These are phyloP conservation scores for Beauveria asiatica DNA, from an alignment of 2,329 filamentous ascomycete genomes.

Conservation along the genomic window DNA sequence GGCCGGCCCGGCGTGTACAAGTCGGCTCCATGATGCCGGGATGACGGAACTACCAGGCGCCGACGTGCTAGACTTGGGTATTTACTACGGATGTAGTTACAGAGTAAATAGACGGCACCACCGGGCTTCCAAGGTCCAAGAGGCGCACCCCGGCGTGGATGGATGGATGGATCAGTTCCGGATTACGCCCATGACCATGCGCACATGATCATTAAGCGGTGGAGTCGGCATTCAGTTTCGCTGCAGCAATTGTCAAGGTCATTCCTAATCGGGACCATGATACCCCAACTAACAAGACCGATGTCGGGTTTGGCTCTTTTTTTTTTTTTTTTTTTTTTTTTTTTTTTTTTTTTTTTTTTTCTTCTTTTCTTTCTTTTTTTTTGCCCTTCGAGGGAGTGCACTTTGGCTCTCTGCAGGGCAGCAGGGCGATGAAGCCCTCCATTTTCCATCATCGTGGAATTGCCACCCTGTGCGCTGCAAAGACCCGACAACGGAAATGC, in stretches of 20 bases:
- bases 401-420: neutral
- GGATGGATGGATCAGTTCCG: conserved; percentile 5
- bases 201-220: conserved; percentile 9
- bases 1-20: neutral
- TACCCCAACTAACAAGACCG: conserved; percentile 7
- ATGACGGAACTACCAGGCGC: neutral
- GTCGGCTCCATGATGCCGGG: conserved; percentile 2
- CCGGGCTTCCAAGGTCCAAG: neutral
- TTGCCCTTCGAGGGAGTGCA: conserved; percentile 4
- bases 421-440: neutral
- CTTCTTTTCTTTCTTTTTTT: neutral
- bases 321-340: neutral
- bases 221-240: conserved; percentile 7
- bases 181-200: neutral
- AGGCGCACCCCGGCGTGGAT: conserved; percentile 4
- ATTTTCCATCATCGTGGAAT: neutral
- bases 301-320: conserved; percentile 10
- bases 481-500: neutral
- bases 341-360: neutral
- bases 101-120: too few relatives aligned
- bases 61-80: neutral
- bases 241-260: conserved; percentile 11
- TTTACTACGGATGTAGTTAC: too few relatives aligned
- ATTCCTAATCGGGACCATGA: conserved; percentile 11
- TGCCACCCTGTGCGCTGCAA: neutral